Percentiles rank a stretch among this genome's conserved stretches.
Evolutionary conservation across 352 stramenopile genomes (phyloP).

Genomic region (Pythium brassicae): DNA sequence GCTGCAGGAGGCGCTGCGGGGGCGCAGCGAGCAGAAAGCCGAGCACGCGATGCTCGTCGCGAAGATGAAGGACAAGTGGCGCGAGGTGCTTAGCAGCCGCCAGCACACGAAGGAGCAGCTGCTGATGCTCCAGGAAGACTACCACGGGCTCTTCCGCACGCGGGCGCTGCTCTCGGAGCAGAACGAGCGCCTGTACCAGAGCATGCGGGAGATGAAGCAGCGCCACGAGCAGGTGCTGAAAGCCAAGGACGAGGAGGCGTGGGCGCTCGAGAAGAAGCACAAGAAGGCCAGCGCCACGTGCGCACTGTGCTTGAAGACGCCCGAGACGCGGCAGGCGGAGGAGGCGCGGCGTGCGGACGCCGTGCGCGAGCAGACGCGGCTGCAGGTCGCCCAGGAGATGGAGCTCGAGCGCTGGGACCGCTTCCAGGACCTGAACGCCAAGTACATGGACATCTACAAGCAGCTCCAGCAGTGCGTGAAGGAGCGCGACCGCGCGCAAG

Average conservation of each 20-base stretch:
- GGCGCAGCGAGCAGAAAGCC: slow-evolving; percentile 42
- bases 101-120: slow-evolving; percentile 53
- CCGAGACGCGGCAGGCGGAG: slow-evolving; percentile 40
- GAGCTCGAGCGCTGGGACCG: slow-evolving; percentile 61
- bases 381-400: slow-evolving; percentile 46
- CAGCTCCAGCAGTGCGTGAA: slow-evolving; percentile 30
- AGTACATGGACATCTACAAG: slow-evolving; percentile 53
- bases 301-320: slow-evolving; percentile 46
- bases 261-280: slow-evolving; percentile 59
- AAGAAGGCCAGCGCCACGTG: slow-evolving; percentile 47
- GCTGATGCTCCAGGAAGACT: slow-evolving; percentile 69
- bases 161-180: slow-evolving; percentile 33
- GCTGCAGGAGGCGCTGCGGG: slow-evolving; percentile 39
- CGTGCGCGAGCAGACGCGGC: slow-evolving; percentile 43
- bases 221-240: slow-evolving; percentile 43
- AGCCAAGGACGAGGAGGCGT: slow-evolving; percentile 46
- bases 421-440: slow-evolving; percentile 64
- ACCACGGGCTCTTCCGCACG: slow-evolving; percentile 53
- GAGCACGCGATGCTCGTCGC: slow-evolving; percentile 38
- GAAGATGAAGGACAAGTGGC: slow-evolving; percentile 70
- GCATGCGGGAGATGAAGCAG: slow-evolving; percentile 38
- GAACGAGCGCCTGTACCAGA: slow-evolving; percentile 42
- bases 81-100: slow-evolving; percentile 36
- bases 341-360: slow-evolving; percentile 33
- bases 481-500: slow-evolving; percentile 22